Percentiles rank a stretch among this genome's conserved stretches.
Evolutionary conservation across 2,329 filamentous ascomycete genomes (phyloP).

Genomic region (Acephala macrosclerotiorum): DNA sequence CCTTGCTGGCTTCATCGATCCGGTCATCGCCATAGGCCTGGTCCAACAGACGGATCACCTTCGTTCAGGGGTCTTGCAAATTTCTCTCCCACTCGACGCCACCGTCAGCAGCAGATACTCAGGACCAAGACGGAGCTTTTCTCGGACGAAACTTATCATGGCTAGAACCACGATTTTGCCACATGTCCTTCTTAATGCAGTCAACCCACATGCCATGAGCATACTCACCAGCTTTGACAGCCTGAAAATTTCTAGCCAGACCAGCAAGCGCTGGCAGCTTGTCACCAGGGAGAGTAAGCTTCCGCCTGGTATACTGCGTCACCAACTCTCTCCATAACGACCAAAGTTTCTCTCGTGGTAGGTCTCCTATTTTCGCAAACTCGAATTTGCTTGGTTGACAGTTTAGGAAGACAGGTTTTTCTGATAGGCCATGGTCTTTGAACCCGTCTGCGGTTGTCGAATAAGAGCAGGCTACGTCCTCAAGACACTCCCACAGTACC

Average conservation of each 20-base stretch:
- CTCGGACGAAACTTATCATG: not conserved
- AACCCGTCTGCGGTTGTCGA: no score
- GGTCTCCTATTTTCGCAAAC: not conserved
- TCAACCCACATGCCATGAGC: not conserved
- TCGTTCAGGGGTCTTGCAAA: not conserved
- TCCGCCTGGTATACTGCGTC: not conserved
- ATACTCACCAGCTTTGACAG: not conserved
- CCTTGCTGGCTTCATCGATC: conserved; percentile 56
- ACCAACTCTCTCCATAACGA: not conserved
- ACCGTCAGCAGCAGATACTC: not conserved
- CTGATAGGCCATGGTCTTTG: not conserved
- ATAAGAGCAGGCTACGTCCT: not conserved
- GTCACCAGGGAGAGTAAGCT: not conserved
- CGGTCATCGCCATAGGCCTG: conserved; percentile 59
- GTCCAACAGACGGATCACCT: not conserved
- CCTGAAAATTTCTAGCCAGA: not conserved
- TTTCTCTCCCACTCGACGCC: not conserved
- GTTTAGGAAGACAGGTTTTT: not conserved
- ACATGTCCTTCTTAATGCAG: not conserved
- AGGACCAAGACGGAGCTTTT: not conserved
- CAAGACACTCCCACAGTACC: not conserved
- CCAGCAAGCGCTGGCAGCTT: not conserved
- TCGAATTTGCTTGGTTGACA: not conserved
- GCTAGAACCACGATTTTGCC: not conserved
- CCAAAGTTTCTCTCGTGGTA: not conserved